Base-by-base conservation (phyloP, 139 green algal genomes). In the Auxenochlorella pyrenoidosa region DNA sequence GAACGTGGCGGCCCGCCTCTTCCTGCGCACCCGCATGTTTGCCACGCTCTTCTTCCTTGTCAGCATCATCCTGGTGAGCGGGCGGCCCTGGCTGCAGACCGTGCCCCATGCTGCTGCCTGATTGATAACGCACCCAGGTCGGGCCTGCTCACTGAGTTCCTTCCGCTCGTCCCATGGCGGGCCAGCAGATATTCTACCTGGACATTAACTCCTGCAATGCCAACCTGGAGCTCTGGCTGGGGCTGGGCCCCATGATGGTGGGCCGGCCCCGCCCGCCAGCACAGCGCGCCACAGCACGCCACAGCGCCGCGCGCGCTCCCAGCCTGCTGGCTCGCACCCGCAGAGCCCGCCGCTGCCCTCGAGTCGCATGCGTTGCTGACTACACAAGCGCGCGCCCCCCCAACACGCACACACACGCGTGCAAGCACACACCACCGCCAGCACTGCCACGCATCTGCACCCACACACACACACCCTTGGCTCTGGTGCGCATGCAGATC, bases 211-310 rank as follows among this genome's bases (percentile, higher is more conserved):
- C 30, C 12, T 81, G 75, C 75, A 81, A 81, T 43, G 75, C 43
- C 43, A 81, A 81, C 43, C 32, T 81, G 28, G 30, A 81, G 28
- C 75, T 81, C 30, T 81, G 43, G 75, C 30, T 81, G 75, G 75
- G 75, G 0, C 44, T 81, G 6, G 70, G 70, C 15, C 70, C 70
- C 16, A 76, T 76, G 70, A 76, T 76, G 70, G 70, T 76, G 70
- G 70, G 34, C 26, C 26, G 24, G 63, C 26, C 26, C 8, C 63
- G 63, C 24, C 24, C n/a, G n/a, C n/a, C n/a, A n/a, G n/a, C n/a
- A n/a, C n/a, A n/a, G n/a, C n/a, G n/a, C n/a, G n/a, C n/a, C n/a
- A n/a, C n/a, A n/a, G n/a, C n/a, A n/a, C n/a, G n/a, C n/a, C n/a
- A n/a, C n/a, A n/a, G n/a, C n/a, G n/a, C n/a, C n/a, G n/a, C n/a